Conservation (phyloP, 2,329 filamentous ascomycete genomes). For the Leptographium wingfieldii region DNA sequence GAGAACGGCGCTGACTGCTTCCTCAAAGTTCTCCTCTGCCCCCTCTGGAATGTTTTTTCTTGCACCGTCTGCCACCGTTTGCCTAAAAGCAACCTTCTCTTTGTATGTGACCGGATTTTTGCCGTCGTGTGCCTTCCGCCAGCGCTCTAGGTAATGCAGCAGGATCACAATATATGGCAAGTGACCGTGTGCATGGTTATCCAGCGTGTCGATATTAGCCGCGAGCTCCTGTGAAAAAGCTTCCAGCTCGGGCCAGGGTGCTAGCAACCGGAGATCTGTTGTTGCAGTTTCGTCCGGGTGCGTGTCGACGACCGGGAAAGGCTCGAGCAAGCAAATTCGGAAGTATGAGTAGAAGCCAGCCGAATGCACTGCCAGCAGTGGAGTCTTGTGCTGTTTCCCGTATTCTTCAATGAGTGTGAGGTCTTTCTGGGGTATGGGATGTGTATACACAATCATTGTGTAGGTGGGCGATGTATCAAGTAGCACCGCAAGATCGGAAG, state of each 20-base stretch:
- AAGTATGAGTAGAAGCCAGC: conserved; percentile 87
- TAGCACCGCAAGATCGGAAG: conserved; percentile 16
- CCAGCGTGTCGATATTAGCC: conserved; percentile 53
- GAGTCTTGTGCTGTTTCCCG: conserved; percentile 45
- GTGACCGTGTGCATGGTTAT: conserved; percentile 77
- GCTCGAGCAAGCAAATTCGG: conserved; percentile 61
- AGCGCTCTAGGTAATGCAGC: conserved; percentile 67
- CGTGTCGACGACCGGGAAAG: conserved; percentile 88
- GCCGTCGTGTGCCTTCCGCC: conserved; percentile 61
- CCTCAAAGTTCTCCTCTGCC: conserved; percentile 93
- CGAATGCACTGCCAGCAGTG: conserved; percentile 75
- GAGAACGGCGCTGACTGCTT: conserved; percentile 75
- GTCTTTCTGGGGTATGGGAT: conserved; percentile 33
- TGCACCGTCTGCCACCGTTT: conserved; percentile 52
- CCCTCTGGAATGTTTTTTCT: conserved; percentile 67
- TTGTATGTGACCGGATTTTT: conserved; percentile 60
- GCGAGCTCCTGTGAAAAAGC: conserved; percentile 57
- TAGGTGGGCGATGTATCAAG: conserved; percentile 30
- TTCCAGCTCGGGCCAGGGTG: conserved; percentile 73
- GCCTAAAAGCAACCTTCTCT: conserved; percentile 75
- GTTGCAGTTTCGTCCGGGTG: conserved; percentile 81
- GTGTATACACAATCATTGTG: conserved; percentile 42
- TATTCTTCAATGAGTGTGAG: conserved; percentile 34
- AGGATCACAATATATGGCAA: conserved; percentile 77
- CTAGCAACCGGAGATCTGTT: conserved; percentile 70